Percentiles rank a stretch among this genome's conserved stretches.
Conservation (phyloP, 768 basidiomycete species). For the Kwoniella pini region DNA sequence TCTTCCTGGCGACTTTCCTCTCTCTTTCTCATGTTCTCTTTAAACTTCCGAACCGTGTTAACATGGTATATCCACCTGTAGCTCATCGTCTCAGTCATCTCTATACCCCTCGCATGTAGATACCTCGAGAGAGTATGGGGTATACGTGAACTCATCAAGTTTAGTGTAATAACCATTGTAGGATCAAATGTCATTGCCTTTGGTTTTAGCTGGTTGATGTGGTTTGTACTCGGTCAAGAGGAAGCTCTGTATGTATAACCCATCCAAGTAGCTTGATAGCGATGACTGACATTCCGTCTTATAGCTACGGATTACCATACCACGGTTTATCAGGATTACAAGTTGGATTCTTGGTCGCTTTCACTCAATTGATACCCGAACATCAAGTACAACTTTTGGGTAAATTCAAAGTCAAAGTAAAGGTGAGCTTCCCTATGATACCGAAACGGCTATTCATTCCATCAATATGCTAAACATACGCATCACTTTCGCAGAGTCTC, state of each 20-base stretch:
- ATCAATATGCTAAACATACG: too few species aligned
- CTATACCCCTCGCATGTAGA: slow-evolving; percentile 77
- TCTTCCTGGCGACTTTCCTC: too few species aligned
- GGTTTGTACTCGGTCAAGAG: slow-evolving; percentile 63
- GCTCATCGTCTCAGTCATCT: slow-evolving; percentile 74
- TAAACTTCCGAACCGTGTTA: too few species aligned
- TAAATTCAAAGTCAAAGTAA: slow-evolving; percentile 67
- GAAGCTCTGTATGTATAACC: slow-evolving; percentile 55
- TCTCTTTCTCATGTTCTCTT: too few species aligned
- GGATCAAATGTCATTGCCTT: slow-evolving; percentile 86
- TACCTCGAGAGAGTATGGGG: slow-evolving; percentile 98
- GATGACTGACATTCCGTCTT: neutral
- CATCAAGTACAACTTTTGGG: slow-evolving; percentile 95
- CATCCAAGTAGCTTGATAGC: neutral
- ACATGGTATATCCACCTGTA: too few species aligned
- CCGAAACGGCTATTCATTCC: too few species aligned
- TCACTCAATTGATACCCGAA: slow-evolving; percentile 96
- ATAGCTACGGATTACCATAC: slow-evolving; percentile 82
- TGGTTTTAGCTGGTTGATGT: slow-evolving; percentile 83
- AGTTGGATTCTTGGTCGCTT: slow-evolving; percentile 85
- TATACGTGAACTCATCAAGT: slow-evolving; percentile 76
- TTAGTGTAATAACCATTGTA: slow-evolving; percentile 74
- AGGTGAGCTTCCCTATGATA: too few species aligned
- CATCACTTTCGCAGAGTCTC: slow-evolving; percentile 62
- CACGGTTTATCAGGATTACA: slow-evolving; percentile 92